Base-by-base conservation (phyloP, 441 rosid species). In the Theobroma grandiflorum region DNA sequence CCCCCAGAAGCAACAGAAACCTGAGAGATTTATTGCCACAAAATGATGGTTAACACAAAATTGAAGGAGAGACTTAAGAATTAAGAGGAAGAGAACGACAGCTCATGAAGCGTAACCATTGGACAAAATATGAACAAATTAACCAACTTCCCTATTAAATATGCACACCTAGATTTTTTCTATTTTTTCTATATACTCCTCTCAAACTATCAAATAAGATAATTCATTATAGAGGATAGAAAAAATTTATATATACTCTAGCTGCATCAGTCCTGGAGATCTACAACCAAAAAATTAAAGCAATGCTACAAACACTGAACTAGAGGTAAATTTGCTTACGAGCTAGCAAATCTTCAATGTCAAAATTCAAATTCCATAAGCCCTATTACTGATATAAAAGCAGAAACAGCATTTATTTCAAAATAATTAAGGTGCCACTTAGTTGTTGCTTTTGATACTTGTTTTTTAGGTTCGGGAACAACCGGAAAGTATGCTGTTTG, bases 1-100 rank as follows among this genome's bases (percentile, higher is more conserved):
- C 99, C 98, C 67, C 98, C 98, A 47, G 98, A 95, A 57, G 95
- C 94, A 84, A 97, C 95, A 81, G 99, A 97, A 78, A 95, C 99
- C 98, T 96, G 85, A 64, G 82, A 69, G 37, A 78, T 50, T 52
- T 15, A 67, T 74, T 77, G 78, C 47, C 79, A 76, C 47, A 73
- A 42, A 8, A 74, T 26, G 55, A 58, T 18, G n/a, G n/a, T 33
- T 63, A 66, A 77, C 47, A 45, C 69, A 31, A 75, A 59, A 38
- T 37, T 52, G 22, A 55, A 12, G 57, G 79, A 31, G 15, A 59
- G 37, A 37, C 10, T 59, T 55, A 22, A 8, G 62, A 9, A 26
- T 3, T 59, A 59, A 26, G 64, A 26, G 35, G 12, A 3, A 20
- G 20, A 55, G 47, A 43, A 22, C 2, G 22, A 55, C 9, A 15